Percentiles rank a stretch among this genome's conserved stretches.
These are phyloP conservation scores for Vitis rotundifolia DNA, from an alignment of 164 flowering plant genomes.

Conservation along the genomic window DNA sequence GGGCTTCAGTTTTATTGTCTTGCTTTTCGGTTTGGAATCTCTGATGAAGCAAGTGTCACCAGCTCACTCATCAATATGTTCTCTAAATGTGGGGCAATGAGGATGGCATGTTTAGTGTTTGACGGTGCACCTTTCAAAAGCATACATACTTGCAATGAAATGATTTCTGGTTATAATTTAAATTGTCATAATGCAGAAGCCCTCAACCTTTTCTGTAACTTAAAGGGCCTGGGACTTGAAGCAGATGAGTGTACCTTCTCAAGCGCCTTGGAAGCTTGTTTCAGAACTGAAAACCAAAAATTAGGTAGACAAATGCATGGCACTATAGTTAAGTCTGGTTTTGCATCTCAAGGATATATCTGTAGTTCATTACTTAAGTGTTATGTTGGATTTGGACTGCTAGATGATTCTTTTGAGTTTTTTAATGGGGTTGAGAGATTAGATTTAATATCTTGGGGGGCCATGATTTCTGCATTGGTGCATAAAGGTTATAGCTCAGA, in stretches of 20 bases:
- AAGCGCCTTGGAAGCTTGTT: conserved; percentile 33
- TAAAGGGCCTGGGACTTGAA: conserved; percentile 27
- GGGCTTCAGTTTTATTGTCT: conserved; percentile 46
- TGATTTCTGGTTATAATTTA: conserved; percentile 43
- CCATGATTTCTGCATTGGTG: conserved; percentile 48
- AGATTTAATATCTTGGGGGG: conserved; percentile 46
- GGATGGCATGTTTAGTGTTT: conserved; percentile 34
- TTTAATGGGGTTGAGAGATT: conserved; percentile 24
- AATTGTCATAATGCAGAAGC: conserved; percentile 29
- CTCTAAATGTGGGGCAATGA: conserved; percentile 32
- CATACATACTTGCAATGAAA: conserved; percentile 42
- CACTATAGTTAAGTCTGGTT: conserved; percentile 39
- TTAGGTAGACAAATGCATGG: conserved; percentile 42
- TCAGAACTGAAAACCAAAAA: conserved; percentile 20
- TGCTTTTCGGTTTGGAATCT: conserved; percentile 37
- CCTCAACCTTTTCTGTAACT: conserved; percentile 26
- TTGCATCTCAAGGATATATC: conserved; percentile 26
- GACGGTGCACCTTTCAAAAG: conserved; percentile 15
- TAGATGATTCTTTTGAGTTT: conserved; percentile 30
- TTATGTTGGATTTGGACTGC: conserved; percentile 31
- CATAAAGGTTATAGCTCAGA: conserved; percentile 30
- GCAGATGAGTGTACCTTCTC: conserved; percentile 41
- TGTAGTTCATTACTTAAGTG: conserved; percentile 40
- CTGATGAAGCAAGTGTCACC: conserved; percentile 18
- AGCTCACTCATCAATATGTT: conserved; percentile 45